Percentiles rank a stretch among this genome's conserved stretches.
Conservation (phyloP, 805 yeast species). For the Debaryomyces prosopidis region DNA sequence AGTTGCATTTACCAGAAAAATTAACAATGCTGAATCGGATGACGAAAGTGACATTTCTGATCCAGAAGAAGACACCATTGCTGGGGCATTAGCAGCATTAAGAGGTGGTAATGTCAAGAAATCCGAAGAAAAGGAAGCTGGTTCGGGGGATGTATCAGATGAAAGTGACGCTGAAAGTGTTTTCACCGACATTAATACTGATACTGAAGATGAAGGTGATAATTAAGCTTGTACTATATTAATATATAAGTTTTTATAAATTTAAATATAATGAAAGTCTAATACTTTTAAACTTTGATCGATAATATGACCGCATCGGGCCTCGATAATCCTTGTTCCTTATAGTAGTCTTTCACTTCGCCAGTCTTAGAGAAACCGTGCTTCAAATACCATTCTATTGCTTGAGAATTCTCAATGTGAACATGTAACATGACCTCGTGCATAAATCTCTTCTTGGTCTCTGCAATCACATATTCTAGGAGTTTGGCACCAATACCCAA, state of each 20-base stretch:
- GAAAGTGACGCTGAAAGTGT: conserved; percentile 39
- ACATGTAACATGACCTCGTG: conserved; percentile 57
- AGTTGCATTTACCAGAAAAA: conserved; percentile 27
- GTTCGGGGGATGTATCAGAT: conserved; percentile 39
- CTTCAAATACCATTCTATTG: conserved; percentile 51
- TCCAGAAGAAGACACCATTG: conserved; percentile 73
- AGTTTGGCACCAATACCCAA: conserved; percentile 63
- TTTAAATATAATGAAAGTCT: not conserved
- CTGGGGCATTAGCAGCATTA: conserved; percentile 71
- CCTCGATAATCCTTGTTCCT: conserved; percentile 41
- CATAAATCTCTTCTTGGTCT: conserved; percentile 54
- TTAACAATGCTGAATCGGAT: conserved; percentile 37
- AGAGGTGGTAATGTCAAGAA: conserved; percentile 61
- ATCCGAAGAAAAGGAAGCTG: conserved; percentile 16
- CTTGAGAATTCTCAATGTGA: conserved; percentile 42
- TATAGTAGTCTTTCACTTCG: conserved; percentile 48
- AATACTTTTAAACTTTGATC: conserved; percentile 21
- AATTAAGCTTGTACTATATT: conserved; percentile 7
- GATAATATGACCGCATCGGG: conserved; percentile 50
- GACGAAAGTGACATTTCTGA: conserved; percentile 61
- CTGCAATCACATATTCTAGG: conserved; percentile 54
- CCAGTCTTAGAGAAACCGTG: conserved; percentile 47
- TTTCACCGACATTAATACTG: conserved; percentile 47
- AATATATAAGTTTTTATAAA: conserved; percentile 3
- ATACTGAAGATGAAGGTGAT: conserved; percentile 44